Conservation (phyloP, 2,329 filamentous ascomycete genomes). For the Corynespora cassiicola region DNA sequence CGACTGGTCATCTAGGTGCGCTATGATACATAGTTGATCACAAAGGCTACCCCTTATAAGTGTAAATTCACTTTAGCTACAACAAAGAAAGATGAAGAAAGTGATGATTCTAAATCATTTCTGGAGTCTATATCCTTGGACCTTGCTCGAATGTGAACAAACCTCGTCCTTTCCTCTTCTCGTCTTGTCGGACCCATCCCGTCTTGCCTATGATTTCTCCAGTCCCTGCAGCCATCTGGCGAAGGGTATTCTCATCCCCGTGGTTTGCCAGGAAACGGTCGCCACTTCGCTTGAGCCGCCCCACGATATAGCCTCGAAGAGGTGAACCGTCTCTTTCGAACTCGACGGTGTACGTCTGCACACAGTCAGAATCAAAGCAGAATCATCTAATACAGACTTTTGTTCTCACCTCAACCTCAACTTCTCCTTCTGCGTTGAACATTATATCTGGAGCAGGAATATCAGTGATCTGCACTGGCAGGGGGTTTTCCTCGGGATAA, state of each 20-base stretch:
- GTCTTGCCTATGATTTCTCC: conserved; percentile 57
- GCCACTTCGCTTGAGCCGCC: conserved; percentile 54
- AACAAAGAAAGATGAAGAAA: too few species aligned
- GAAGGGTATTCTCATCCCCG: conserved; percentile 57
- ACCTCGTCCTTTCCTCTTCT: conserved; percentile 29
- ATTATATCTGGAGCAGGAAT: conserved; percentile 45
- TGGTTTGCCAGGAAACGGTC: conserved; percentile 65
- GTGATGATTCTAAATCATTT: too few species aligned
- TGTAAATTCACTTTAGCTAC: too few species aligned
- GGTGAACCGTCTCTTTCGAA: conserved; percentile 61
- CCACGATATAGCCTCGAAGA: conserved; percentile 58
- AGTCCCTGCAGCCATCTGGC: conserved; percentile 49
- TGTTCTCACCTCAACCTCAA: conserved; percentile 63
- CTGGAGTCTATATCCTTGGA: conserved; percentile 22
- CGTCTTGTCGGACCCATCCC: conserved; percentile 53
- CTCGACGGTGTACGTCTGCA: conserved; percentile 66
- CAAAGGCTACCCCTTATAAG: too few species aligned
- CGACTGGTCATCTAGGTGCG: too few species aligned
- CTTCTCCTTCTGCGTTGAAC: conserved; percentile 57
- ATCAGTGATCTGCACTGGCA: conserved; percentile 53
- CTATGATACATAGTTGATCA: too few species aligned
- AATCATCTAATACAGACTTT: conserved; percentile 21
- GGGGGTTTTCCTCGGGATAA: conserved; percentile 57
- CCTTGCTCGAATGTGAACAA: conserved; percentile 36
- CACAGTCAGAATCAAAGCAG: conserved; percentile 5